phyloP scores from a whole-genome alignment of 192 early-diverging fungal species.

The Backusella macrospora region DNA sequence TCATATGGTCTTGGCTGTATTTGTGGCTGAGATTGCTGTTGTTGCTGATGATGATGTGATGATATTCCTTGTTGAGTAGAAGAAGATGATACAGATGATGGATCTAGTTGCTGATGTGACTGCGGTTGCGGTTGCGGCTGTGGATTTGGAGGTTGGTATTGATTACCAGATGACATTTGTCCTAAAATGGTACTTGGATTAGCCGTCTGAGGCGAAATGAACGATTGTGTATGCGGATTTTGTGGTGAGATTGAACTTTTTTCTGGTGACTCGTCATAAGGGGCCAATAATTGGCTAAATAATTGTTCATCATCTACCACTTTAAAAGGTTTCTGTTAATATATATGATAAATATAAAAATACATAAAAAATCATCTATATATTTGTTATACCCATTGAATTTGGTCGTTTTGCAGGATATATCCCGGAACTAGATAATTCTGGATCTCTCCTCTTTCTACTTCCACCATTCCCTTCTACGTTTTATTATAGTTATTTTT shows the following conservation, averaged over 20 bases:
- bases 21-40: neutral
- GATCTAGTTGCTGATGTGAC: no score
- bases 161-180: neutral
- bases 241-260: neutral
- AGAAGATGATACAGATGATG: neutral
- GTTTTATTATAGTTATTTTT: neutral
- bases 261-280: slow-evolving; percentile 1
- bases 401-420: neutral
- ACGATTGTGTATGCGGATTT: neutral
- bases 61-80: neutral
- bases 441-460: slow-evolving; percentile 1
- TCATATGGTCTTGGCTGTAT: slow-evolving; percentile 1
- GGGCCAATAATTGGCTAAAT: slow-evolving; percentile 12
- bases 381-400: neutral
- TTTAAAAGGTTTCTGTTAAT: no score
- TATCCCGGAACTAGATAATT: no score
- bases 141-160: neutral
- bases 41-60: neutral
- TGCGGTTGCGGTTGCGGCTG: slow-evolving; percentile 9
- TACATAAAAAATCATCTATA: neutral
- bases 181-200: slow-evolving; percentile 3
- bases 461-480: neutral
- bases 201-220: slow-evolving; percentile 7
- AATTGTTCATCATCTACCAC: slow-evolving; percentile 12
- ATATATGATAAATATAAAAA: no score